Base-by-base conservation (phyloP, 2,329 filamentous ascomycete genomes). In the Sarocladium strictum region DNA sequence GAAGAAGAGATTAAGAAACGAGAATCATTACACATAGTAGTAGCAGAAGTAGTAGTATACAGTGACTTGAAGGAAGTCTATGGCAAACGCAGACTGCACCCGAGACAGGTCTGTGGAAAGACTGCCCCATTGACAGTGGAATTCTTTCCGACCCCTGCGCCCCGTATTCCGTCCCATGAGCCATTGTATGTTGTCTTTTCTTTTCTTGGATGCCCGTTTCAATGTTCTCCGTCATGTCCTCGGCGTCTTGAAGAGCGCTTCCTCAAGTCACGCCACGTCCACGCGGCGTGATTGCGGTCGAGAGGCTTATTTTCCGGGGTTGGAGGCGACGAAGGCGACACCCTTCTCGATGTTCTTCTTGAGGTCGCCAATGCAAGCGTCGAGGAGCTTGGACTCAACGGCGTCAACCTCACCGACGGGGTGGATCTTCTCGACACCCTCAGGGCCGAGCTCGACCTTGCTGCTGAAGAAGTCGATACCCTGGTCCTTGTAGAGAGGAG, bases 341-440 rank as follows among this genome's bases (percentile, higher is more conserved):
- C 90, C 90, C 89, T 97, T 97, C 75, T 85, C 79, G 72, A 97
- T 97, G 86, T 97, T 97, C 84, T 87, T 89, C 82, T 89, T 88
- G 72, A 94, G 82, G 76, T 93, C 94, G 66, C 72, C 78, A 64
- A 97, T 79, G 82, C 84, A 88, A 67, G 85, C 89, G 68, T 95
- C 88, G 67, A 99, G 77, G 65, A 99, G 86, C 76, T 86, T 85
- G 84, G 96, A 78, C 87, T 99, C 94, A 73, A 85, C 78, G 66
- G 85, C 83, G 69, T 90, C 89, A 70, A 97, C 70, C 75, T 89
- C 80, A 75, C 94, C 94, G 65, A 99, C 77, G 65, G 88, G 85
- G 72, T 87, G 81, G 73, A 97, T 93, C 84, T 96, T 88, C 83
- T 94, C 86, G 62, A 95, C 93, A 80, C 94, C 94, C 73, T 93